Percentiles rank a stretch among this genome's conserved stretches.
These are phyloP conservation scores for Aegle marmelos DNA, from an alignment of 345 rosid species.

Conservation along the genomic window DNA sequence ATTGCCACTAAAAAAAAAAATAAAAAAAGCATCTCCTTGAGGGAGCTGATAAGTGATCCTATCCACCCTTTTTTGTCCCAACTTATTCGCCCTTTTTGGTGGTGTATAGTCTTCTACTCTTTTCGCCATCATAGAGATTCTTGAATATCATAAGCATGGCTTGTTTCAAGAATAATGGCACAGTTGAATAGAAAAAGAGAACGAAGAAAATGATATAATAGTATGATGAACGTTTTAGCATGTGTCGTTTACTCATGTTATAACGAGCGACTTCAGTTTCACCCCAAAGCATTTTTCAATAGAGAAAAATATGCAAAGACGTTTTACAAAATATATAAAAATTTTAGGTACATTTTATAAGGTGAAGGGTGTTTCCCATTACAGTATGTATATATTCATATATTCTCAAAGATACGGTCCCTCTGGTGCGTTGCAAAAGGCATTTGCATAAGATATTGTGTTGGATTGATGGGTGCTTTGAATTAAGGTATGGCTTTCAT, in stretches of 20 bases:
- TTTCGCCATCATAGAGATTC: slow-evolving; percentile 19
- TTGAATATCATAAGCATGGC: slow-evolving; percentile 13
- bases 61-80: slow-evolving; percentile 15
- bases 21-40: slow-evolving; percentile 13
- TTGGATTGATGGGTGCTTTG: not conserved
- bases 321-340: not conserved
- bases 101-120: not conserved
- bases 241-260: too few species aligned
- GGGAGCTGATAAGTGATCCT: not conserved
- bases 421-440: not conserved
- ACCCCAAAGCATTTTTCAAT: too few species aligned
- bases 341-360: not conserved
- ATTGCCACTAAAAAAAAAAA: slow-evolving; percentile 25
- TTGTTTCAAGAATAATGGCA: not conserved
- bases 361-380: not conserved
- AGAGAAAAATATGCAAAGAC: too few species aligned
- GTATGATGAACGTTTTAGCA: not conserved
- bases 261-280: too few species aligned
- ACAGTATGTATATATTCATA: not conserved
- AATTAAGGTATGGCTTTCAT: not conserved
- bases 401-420: not conserved
- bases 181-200: not conserved
- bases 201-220: not conserved
- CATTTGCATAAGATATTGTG: not conserved
- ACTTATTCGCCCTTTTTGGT: not conserved